Evolutionary conservation across 306 rosid species (phyloP).

Genomic region (Chamaecrista fasciculata): DNA sequence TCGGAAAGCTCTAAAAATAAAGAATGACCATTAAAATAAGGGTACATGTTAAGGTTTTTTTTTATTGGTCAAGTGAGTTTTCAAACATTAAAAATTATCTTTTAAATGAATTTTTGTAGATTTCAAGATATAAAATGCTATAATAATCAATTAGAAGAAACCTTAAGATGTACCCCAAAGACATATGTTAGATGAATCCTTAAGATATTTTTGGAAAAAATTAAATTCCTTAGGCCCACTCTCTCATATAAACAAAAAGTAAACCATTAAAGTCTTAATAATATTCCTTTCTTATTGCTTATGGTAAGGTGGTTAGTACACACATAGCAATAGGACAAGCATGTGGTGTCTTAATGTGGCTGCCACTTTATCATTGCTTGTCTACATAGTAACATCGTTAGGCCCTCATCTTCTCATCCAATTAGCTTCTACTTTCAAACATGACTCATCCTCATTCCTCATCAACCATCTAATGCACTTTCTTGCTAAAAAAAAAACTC

Average conservation of each 20-base stretch:
- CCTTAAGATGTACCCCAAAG: too few species aligned
- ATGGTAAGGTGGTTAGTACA: constrained; percentile 3
- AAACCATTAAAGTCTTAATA: background rate
- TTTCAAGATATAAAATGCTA: too few species aligned
- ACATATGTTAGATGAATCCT: too few species aligned
- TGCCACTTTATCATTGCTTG: constrained; percentile 14
- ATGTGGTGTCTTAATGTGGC: background rate
- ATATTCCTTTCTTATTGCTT: background rate
- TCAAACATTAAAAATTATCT: too few species aligned
- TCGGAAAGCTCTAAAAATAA: too few species aligned
- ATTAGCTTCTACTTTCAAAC: constrained; percentile 4
- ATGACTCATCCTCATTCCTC: background rate
- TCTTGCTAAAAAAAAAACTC: too few species aligned
- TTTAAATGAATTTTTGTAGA: too few species aligned
- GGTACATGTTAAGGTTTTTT: too few species aligned
- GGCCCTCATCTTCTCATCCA: background rate
- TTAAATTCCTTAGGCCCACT: background rate
- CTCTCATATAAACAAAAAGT: constrained; percentile 2
- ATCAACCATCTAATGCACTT: background rate
- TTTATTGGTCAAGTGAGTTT: too few species aligned
- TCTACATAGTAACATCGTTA: constrained; percentile 21
- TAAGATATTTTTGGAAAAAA: too few species aligned
- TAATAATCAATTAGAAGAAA: too few species aligned
- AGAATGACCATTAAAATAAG: too few species aligned
- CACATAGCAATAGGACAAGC: background rate